Percentiles rank a stretch among this genome's conserved stretches.
phyloP scores from a whole-genome alignment of 805 yeast genomes.

The Zygoascus biomembranicola region DNA sequence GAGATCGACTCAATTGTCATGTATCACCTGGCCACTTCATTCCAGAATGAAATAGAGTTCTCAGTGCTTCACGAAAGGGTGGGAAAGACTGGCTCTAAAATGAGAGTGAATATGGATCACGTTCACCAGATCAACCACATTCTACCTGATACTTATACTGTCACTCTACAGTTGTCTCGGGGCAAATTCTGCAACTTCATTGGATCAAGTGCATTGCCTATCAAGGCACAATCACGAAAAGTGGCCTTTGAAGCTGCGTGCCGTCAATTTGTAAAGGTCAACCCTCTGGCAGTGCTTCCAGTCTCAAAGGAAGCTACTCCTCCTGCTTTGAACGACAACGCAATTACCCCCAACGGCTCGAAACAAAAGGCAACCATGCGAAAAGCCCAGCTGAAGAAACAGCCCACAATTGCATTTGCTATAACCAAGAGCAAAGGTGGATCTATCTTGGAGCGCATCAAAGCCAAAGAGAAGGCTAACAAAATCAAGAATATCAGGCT shows the following conservation, averaged over 20 bases:
- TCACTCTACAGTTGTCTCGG: constrained; percentile 6
- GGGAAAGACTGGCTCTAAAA: constrained; percentile 11
- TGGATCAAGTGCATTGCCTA: constrained; percentile 5
- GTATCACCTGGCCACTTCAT: constrained; percentile 3
- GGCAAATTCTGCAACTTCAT: neutral
- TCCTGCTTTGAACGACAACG: neutral
- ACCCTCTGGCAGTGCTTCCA: neutral
- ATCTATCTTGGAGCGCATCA: constrained; percentile 24
- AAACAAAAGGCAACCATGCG: constrained; percentile 3
- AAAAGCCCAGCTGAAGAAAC: constrained; percentile 8
- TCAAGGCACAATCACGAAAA: constrained; percentile 1
- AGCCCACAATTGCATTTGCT: constrained; percentile 2
- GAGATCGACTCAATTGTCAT: constrained; percentile 1
- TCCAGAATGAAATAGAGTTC: constrained; percentile 10
- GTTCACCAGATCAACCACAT: constrained; percentile 17
- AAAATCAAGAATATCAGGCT: neutral
- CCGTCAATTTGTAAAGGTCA: constrained; percentile 1
- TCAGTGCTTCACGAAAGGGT: constrained; percentile 15
- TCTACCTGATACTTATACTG: constrained; percentile 19
- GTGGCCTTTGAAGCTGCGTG: constrained; percentile 2
- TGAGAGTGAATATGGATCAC: constrained; percentile 13
- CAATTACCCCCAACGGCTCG: neutral
- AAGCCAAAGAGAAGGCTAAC: constrained; percentile 23
- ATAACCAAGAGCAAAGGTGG: constrained; percentile 9
- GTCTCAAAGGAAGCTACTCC: neutral